Percentiles rank a stretch among this genome's conserved stretches.
Conservation (phyloP, 2,329 filamentous ascomycete genomes). For the Fusarium sp. region DNA sequence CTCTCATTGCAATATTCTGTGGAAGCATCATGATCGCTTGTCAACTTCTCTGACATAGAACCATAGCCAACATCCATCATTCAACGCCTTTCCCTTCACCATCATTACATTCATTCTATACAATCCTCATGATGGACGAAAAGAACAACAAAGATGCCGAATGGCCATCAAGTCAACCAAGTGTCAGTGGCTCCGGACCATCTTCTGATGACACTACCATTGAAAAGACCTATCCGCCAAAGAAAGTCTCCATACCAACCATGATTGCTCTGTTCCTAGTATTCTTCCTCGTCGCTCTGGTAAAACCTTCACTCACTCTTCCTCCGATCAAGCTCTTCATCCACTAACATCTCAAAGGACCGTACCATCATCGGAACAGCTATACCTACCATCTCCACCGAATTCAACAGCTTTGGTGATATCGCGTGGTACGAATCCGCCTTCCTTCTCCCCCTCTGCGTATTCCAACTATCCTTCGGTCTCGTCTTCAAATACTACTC, state of each 20-base stretch:
- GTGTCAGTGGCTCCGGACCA: background rate
- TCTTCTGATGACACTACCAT: accelerated
- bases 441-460: slow-evolving; percentile 30
- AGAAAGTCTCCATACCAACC: slow-evolving; percentile 24
- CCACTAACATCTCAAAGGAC: background rate
- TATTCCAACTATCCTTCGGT: slow-evolving; percentile 30
- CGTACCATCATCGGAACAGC: slow-evolving; percentile 32
- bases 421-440: slow-evolving; percentile 34
- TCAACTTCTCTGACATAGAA: no score
- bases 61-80: no score
- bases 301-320: background rate
- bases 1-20: background rate
- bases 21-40: no score
- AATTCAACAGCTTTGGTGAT: slow-evolving; percentile 32
- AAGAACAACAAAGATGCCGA: background rate
- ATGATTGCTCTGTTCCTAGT: slow-evolving; percentile 26
- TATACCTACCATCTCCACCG: slow-evolving; percentile 30
- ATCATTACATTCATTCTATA: no score
- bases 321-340: accelerated
- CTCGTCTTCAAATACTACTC: slow-evolving; percentile 36
- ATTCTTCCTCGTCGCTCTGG: slow-evolving; percentile 28
- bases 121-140: background rate
- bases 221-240: slow-evolving; percentile 21
- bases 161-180: background rate
- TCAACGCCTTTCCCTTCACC: no score